phyloP scores from a whole-genome alignment of 257 asterid species.

The Forsythia viridissima region DNA sequence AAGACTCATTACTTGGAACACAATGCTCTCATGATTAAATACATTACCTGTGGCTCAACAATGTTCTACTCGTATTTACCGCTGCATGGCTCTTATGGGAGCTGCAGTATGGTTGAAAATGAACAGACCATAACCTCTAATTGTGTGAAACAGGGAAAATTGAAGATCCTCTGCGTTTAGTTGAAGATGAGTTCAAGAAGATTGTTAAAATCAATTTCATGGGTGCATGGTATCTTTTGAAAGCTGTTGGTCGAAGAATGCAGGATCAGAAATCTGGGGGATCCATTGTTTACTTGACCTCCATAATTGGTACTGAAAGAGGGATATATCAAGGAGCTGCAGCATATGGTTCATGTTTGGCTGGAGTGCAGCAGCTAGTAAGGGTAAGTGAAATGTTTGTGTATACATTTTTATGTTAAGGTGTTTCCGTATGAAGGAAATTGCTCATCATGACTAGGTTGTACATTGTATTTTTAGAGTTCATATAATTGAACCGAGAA shows the following conservation, averaged over 20 bases:
- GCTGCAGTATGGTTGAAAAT: slow-evolving; percentile 9
- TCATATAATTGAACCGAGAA: not conserved
- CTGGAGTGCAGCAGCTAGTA: slow-evolving; percentile 85
- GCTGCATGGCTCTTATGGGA: not conserved
- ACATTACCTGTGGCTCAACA: not conserved
- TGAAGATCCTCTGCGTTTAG: slow-evolving; percentile 67
- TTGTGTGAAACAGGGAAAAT: slow-evolving; percentile 70
- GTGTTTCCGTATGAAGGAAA: not conserved
- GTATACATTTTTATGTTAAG: not conserved
- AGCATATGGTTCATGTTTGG: slow-evolving; percentile 92
- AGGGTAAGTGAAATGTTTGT: slow-evolving; percentile 50
- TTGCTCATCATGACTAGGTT: not conserved
- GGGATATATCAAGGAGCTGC: slow-evolving; percentile 95
- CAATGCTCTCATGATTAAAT: not conserved
- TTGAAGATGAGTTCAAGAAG: slow-evolving; percentile 75
- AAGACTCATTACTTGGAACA: not conserved
- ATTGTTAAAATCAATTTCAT: slow-evolving; percentile 68
- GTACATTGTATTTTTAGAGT: not conserved
- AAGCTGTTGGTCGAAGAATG: slow-evolving; percentile 69
- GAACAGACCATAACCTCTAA: slow-evolving; percentile 4
- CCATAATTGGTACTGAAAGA: slow-evolving; percentile 84
- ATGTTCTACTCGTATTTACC: not conserved
- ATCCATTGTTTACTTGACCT: slow-evolving; percentile 71
- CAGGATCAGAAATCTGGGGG: slow-evolving; percentile 85
- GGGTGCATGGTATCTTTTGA: slow-evolving; percentile 82